Base-by-base conservation (phyloP, 2,329 filamentous ascomycete genomes). In the Cercospora nicotianae region DNA sequence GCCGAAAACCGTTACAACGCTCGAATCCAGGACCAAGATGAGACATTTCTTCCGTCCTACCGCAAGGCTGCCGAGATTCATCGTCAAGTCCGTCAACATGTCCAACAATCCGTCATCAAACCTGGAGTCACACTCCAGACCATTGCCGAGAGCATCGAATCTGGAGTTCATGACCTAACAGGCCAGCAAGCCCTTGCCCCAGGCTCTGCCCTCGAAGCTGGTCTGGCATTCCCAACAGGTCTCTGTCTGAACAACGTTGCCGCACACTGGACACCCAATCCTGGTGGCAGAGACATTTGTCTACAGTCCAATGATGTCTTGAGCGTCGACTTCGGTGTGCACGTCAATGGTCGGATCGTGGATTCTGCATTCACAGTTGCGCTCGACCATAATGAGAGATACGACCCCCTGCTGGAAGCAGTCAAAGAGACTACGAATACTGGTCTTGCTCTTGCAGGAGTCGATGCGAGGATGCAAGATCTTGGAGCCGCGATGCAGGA, bases 61-160 rank as follows among this genome's bases (percentile, higher is more conserved):
- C 89, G 93, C 69, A 87, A 94, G 75, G 92, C 88, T 58, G 91
- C 92, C n/a, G 92, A 96, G 81, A 87, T 92, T n/a, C 93, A 96
- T 79, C 89, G 93, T 66, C 91, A 96, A 78, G 92, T 95, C 66
- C 89, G 93, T 61, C 89, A 93, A 79, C 94, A 91, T 86, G 92
- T 91, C 3, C 89, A 92, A 80, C 89, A 90, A 78, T 91, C 90
- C 78, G 91, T 95, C 77, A 66, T 69, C 55, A 91, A 91, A 83
- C 93, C 93, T 0, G 93, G 93, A 59, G 89, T 92, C 84, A 87
- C 86, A 6, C 81, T 96, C 77, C 93, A 90, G 2, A 89, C 93
- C 79, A 94, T 96, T 72, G 91, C 92, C 8, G 90, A 94, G 77
- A 90, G 89, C n/a, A 96, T 96, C 74, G 93, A 96, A 79, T 88